These are phyloP conservation scores for Pseudogymnoascus sp. DNA, from an alignment of 2,329 filamentous ascomycete species.

Conservation along the genomic window DNA sequence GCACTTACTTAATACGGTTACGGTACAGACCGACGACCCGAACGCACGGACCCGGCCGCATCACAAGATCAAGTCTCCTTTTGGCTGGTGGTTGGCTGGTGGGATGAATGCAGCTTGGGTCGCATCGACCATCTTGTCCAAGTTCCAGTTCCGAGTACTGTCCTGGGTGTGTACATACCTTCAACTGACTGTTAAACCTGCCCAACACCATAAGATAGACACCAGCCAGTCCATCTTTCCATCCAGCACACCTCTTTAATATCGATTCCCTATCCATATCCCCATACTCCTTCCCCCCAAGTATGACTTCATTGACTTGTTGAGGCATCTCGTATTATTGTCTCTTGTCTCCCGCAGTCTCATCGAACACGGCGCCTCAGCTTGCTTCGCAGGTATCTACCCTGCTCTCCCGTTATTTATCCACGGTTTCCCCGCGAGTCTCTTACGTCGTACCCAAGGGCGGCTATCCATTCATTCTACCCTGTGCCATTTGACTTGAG, in stretches of 20 bases:
- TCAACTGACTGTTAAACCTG: neutral
- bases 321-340: conserved; percentile 5
- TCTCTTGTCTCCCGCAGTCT: neutral
- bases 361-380: neutral
- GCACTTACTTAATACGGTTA: neutral
- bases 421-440: neutral
- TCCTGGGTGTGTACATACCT: neutral
- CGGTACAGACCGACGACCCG: conserved; percentile 3
- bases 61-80: conserved; percentile 13
- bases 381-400: conserved; percentile 9
- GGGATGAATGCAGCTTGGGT: neutral
- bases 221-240: neutral
- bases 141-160: neutral
- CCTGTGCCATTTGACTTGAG: neutral
- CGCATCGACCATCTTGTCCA: neutral
- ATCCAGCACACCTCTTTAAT: neutral
- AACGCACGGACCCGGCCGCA: neutral
- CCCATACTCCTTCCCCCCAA: neutral
- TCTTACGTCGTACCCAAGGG: neutral
- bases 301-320: conserved; percentile 8
- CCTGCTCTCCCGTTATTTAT: neutral
- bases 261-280: neutral
- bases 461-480: neutral
- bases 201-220: neutral
- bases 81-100: conserved; percentile 4